Evolutionary conservation across 2,329 filamentous ascomycete genomes (phyloP).

Genomic region (Cyclaneusma minus): DNA sequence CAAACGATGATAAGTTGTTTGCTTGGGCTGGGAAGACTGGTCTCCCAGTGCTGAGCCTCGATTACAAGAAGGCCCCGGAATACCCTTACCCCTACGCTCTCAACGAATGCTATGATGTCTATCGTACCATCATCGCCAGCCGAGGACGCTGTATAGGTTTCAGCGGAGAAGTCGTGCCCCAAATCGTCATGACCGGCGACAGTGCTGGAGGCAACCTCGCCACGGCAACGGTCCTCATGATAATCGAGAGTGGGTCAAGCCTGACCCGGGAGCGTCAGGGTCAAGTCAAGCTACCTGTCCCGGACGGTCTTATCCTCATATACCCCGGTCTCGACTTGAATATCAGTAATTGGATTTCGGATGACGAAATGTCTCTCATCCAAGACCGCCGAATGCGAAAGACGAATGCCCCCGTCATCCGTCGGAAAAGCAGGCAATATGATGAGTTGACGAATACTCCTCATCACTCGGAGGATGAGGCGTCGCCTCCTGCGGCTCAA

Average conservation of each 20-base stretch:
- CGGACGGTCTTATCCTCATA: conserved; percentile 68
- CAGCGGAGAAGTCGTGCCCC: conserved; percentile 47
- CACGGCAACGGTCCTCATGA: conserved; percentile 72
- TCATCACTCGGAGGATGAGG: conserved; percentile 64
- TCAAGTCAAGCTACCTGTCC: conserved; percentile 48
- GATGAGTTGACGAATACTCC: conserved; percentile 71
- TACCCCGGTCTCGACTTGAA: conserved; percentile 94
- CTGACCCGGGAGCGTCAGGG: conserved; percentile 38
- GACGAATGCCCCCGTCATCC: conserved; percentile 63
- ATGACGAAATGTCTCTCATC: conserved; percentile 92
- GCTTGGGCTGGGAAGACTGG: conserved; percentile 84
- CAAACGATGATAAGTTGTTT: conserved; percentile 85
- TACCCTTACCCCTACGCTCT: conserved; percentile 73
- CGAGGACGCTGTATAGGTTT: conserved; percentile 64
- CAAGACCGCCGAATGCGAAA: conserved; percentile 65
- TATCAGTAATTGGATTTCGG: conserved; percentile 97
- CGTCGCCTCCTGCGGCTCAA: too few relatives aligned
- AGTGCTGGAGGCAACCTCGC: conserved; percentile 74
- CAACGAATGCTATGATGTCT: conserved; percentile 80
- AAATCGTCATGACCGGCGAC: conserved; percentile 61
- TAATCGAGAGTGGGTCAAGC: conserved; percentile 57
- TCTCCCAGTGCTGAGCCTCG: conserved; percentile 76
- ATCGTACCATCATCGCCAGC: conserved; percentile 56
- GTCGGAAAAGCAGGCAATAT: conserved; percentile 81
- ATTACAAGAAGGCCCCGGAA: conserved; percentile 80